Evolutionary conservation across 495 filamentous ascomycete genomes (phyloP), one percentile per base, ranked within the genome.

Genomic region (Hyaloscypha hepaticicola): DNA sequence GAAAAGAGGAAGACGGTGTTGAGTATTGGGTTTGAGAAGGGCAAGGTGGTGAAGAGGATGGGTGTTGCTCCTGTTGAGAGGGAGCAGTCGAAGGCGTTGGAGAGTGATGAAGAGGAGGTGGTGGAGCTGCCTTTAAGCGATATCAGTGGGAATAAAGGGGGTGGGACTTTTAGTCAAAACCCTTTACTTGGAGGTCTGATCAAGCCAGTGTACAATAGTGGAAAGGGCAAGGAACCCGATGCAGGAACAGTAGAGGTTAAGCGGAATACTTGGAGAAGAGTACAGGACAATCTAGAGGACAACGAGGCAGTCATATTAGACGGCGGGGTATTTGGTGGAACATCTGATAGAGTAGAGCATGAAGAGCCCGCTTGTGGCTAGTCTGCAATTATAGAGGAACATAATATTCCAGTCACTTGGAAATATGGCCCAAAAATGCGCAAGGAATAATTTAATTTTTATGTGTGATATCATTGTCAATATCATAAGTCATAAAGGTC

Each of bases 231-330:
- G 41, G 68, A 64, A 28, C 57, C 24, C n/a, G 56, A 58, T 41
- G 26, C 7, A 41, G 29, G 11, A 9, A 21, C 9, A 58, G 64
- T 72, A 70, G 63, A 77, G 73, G 28, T 21, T 60, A 75, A 72
- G 65, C 83, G 77, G 55, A 81, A 80, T 63, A 84, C 82, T 3
- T 97, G 94, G 95, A 80, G 93, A 55, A 85, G 92, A 65, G 94
- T 97, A 1, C 96, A 98, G 72, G 92, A 97, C 76, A 91, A 96
- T 69, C 80, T 87, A 45, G 89, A 93, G 57, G 87, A 97, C 73
- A 97, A 97, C 69, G 94, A 97, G 76, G 84, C 83, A n/a, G 88
- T 93, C 77, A 97, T 97, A 66, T 76, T 97, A 5, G 90, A 97
- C 76, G 94, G 94, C 0, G 90, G 94, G 12, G 70, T 85, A 5